phyloP scores from a whole-genome alignment of 2,329 filamentous ascomycete species.

The Fusarium goolgardi region DNA sequence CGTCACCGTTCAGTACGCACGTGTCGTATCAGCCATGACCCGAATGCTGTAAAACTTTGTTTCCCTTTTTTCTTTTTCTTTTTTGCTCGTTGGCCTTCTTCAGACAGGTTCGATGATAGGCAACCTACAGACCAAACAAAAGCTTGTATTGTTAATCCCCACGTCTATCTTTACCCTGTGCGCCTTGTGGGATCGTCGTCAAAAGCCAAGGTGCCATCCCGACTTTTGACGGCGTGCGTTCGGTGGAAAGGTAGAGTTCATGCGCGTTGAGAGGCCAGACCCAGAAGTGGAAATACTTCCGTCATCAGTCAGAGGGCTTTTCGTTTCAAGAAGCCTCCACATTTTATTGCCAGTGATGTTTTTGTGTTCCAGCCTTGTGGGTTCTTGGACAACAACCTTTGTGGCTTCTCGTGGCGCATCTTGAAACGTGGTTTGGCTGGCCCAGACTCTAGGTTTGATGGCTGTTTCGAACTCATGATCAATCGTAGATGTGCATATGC shows the following conservation, averaged over 20 bases:
- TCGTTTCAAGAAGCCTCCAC: slow-evolving; percentile 34
- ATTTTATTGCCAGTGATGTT: background rate
- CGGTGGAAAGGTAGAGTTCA: slow-evolving; percentile 20
- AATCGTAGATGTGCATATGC: slow-evolving; percentile 5
- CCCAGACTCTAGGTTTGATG: background rate
- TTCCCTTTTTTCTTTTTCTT: background rate
- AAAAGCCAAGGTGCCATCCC: slow-evolving; percentile 31
- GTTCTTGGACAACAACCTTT: background rate
- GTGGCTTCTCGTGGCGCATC: slow-evolving; percentile 11
- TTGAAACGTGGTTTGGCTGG: slow-evolving; percentile 2
- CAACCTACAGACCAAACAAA: slow-evolving; percentile 5
- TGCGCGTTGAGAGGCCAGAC: background rate
- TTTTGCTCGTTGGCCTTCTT: too few relatives aligned
- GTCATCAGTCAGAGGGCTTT: slow-evolving; percentile 10
- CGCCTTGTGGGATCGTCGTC: background rate
- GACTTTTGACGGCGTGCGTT: slow-evolving; percentile 3
- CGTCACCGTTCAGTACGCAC: background rate
- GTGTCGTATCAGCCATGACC: slow-evolving; percentile 37
- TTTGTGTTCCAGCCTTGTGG: slow-evolving; percentile 36
- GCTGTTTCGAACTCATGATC: background rate
- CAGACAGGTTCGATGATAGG: slow-evolving; percentile 5
- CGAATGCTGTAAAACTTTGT: slow-evolving; percentile 32
- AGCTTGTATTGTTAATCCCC: slow-evolving; percentile 22
- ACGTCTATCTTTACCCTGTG: background rate
- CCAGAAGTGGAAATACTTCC: slow-evolving; percentile 33